Percentiles rank a stretch among this genome's conserved stretches.
These are phyloP conservation scores for Fusarium siculi DNA, from an alignment of 2,329 filamentous ascomycete genomes.

Conservation along the genomic window DNA sequence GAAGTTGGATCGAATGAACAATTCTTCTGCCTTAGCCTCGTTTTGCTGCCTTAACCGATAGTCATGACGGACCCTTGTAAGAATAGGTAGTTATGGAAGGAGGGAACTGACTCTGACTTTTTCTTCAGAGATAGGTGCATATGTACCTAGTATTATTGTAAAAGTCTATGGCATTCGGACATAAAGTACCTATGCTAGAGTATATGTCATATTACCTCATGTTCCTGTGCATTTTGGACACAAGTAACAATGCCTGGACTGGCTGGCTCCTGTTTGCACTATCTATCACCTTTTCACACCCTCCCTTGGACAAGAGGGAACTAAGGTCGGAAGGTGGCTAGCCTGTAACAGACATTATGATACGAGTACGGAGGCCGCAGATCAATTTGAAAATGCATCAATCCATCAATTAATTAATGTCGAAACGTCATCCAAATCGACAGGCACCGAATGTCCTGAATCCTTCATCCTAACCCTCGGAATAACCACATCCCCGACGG, in stretches of 20 bases:
- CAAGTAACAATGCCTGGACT: not conserved
- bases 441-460: not conserved
- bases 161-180: not conserved
- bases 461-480: constrained; percentile 10
- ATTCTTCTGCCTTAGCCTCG: constrained; percentile 27
- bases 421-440: not conserved
- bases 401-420: not conserved
- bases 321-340: constrained; percentile 4
- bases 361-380: not conserved
- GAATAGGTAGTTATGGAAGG: not conserved
- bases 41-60: constrained; percentile 23
- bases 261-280: not conserved
- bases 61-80: not conserved
- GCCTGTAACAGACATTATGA: not conserved
- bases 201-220: not conserved
- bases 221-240: not conserved
- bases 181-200: not conserved
- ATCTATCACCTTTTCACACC: not conserved
- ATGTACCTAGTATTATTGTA: not conserved
- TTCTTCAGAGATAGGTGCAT: not conserved
- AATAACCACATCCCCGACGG: constrained; percentile 29
- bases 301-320: not conserved
- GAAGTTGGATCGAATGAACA: not conserved
- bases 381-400: not conserved
- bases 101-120: not conserved